These are phyloP conservation scores for Trichosporon asahii DNA, from an alignment of 1,284 basidiomycete species.

Conservation along the genomic window DNA sequence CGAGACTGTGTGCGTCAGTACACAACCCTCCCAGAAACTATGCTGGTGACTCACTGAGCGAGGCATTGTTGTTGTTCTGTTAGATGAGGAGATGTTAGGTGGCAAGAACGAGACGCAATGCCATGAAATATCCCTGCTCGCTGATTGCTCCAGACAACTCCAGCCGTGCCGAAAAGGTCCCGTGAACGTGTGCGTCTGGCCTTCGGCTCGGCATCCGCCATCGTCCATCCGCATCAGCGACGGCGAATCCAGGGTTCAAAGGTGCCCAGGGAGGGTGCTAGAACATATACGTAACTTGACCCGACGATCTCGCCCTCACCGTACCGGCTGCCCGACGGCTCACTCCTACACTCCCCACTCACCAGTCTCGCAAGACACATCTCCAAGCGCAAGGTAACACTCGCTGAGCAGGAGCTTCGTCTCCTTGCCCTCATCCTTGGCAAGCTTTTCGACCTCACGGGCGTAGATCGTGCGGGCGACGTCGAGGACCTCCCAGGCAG, in stretches of 20 bases:
- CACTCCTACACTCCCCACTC: conserved; percentile 37
- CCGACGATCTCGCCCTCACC: neutral
- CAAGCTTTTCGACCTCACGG: conserved; percentile 54
- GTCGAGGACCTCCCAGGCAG: conserved; percentile 88
- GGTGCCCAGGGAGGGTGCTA: neutral
- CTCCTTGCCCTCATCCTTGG: conserved; percentile 45
- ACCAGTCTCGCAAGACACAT: conserved; percentile 87
- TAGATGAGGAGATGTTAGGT: conserved; percentile 14
- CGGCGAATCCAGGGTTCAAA: neutral
- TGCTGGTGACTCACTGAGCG: conserved; percentile 31
- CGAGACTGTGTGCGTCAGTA: conserved; percentile 28
- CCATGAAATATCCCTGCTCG: conserved; percentile 8
- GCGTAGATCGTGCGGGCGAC: conserved; percentile 78
- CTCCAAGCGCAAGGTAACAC: conserved; percentile 75
- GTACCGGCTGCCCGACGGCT: neutral
- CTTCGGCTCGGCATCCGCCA: conserved; percentile 6
- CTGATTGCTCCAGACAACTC: neutral
- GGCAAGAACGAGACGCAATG: conserved; percentile 12
- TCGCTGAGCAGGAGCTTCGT: conserved; percentile 69
- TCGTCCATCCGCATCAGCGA: neutral
- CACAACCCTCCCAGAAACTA: neutral
- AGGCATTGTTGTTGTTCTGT: conserved; percentile 28
- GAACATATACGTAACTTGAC: neutral
- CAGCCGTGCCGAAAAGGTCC: neutral
- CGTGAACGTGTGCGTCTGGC: neutral